Percentiles rank a stretch among this genome's conserved stretches.
Evolutionary conservation across 1,139 yeast genomes (phyloP).

Genomic region (Pichiaceae sp.): DNA sequence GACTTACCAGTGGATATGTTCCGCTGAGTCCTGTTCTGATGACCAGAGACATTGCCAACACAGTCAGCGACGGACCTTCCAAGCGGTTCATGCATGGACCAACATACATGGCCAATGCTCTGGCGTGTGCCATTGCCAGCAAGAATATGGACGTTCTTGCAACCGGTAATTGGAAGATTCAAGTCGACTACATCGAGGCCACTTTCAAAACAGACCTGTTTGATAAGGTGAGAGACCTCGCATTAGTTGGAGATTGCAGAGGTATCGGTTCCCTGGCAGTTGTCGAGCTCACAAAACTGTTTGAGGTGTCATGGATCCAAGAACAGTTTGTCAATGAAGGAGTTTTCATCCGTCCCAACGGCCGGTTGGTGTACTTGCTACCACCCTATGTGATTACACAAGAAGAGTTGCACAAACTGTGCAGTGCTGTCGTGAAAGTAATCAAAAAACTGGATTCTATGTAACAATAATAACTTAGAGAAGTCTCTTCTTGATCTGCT

Average conservation of each 20-base stretch:
- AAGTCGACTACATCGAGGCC: conserved; percentile 6
- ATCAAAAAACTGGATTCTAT: neutral
- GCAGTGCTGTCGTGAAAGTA: neutral
- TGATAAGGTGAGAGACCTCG: neutral
- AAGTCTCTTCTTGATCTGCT: neutral
- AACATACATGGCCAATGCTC: neutral
- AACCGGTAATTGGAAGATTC: conserved; percentile 7
- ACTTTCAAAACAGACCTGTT: conserved; percentile 3
- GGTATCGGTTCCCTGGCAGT: conserved; percentile 28
- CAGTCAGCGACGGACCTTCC: neutral
- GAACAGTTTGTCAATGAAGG: conserved; percentile 8
- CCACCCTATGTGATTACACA: neutral
- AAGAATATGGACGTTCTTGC: conserved; percentile 9
- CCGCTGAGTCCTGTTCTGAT: conserved; percentile 9
- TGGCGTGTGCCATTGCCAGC: conserved; percentile 4
- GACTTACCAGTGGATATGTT: conserved; percentile 30
- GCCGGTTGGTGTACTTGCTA: conserved; percentile 6
- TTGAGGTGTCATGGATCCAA: conserved; percentile 14
- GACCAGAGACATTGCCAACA: conserved; percentile 6
- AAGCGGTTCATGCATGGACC: neutral
- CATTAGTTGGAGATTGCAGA: conserved; percentile 8
- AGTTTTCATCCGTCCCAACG: conserved; percentile 10
- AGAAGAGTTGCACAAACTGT: neutral
- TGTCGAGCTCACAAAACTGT: conserved; percentile 18
- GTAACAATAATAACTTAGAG: neutral